These are phyloP conservation scores for Carex myosuroides DNA, from an alignment of 176 grass and related monocot genomes.

Conservation along the genomic window DNA sequence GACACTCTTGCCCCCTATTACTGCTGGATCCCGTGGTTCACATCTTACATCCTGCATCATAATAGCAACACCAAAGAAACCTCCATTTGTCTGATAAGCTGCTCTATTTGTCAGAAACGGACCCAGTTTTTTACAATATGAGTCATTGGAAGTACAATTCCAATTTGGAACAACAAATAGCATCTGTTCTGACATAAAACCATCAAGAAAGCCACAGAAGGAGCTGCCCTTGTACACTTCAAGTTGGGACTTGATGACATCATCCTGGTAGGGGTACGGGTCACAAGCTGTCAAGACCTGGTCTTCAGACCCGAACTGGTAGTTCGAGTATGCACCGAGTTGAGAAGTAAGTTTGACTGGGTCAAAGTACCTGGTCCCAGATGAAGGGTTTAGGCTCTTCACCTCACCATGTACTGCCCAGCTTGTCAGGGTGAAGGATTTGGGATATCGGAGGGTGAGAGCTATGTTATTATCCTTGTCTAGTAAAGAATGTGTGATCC, in stretches of 20 bases:
- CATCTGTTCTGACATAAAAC: slow-evolving; percentile 46
- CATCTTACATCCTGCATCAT: slow-evolving; percentile 81
- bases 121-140: slow-evolving; percentile 45
- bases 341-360: slow-evolving; percentile 45
- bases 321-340: slow-evolving; percentile 71
- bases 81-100: slow-evolving; percentile 32
- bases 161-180: slow-evolving; percentile 53
- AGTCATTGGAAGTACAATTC: slow-evolving; percentile 51
- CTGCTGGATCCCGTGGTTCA: slow-evolving; percentile 13
- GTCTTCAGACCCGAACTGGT: slow-evolving; percentile 61
- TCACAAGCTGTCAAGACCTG: slow-evolving; percentile 45
- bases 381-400: slow-evolving; percentile 46
- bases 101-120: slow-evolving; percentile 43
- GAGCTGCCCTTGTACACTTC: slow-evolving; percentile 51
- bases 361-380: slow-evolving; percentile 45
- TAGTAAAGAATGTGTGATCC: slow-evolving; percentile 13
- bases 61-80: slow-evolving; percentile 39
- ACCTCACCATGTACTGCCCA: slow-evolving; percentile 53
- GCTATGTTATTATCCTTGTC: slow-evolving; percentile 35
- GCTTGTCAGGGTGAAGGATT: slow-evolving; percentile 43
- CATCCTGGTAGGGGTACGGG: slow-evolving; percentile 41
- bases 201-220: slow-evolving; percentile 72
- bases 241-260: slow-evolving; percentile 27
- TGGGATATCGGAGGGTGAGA: slow-evolving; percentile 57
- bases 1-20: slow-evolving; percentile 34